Evolutionary conservation across 257 asterid species (phyloP).

Genomic region (Cruciata laevipes): DNA sequence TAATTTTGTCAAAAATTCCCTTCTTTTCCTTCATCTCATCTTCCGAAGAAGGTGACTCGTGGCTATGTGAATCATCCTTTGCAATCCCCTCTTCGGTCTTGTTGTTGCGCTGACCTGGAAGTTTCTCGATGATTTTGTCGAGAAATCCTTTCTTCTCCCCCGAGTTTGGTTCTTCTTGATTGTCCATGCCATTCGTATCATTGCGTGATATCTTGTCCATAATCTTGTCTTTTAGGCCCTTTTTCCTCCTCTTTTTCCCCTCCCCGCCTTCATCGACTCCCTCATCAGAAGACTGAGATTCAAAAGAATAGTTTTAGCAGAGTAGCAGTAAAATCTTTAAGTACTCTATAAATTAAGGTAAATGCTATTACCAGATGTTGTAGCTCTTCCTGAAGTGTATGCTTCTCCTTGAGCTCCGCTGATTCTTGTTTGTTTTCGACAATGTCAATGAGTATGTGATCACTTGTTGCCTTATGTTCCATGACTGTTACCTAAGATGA

Average conservation of each 20-base stretch:
- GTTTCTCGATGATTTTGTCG: slow-evolving; percentile 40
- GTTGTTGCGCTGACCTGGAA: slow-evolving; percentile 36
- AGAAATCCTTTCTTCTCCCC: slow-evolving; percentile 37
- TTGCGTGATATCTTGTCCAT: slow-evolving; percentile 27
- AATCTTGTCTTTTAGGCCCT: slow-evolving; percentile 32
- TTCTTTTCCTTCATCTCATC: slow-evolving; percentile 30
- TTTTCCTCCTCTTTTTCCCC: slow-evolving; percentile 33
- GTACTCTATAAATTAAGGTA: neutral
- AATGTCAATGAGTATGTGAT: slow-evolving; percentile 23
- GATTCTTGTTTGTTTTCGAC: slow-evolving; percentile 31
- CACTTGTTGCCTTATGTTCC: slow-evolving; percentile 23
- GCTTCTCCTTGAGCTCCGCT: slow-evolving; percentile 20
- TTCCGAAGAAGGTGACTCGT: slow-evolving; percentile 24
- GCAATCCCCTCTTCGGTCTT: slow-evolving; percentile 18
- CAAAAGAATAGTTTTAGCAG: neutral
- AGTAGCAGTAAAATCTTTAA: neutral
- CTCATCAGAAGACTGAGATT: slow-evolving; percentile 41
- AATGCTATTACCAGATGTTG: neutral
- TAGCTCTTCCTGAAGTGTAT: slow-evolving; percentile 26
- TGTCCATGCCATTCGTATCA: slow-evolving; percentile 14
- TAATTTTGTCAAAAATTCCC: slow-evolving; percentile 38
- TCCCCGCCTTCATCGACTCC: slow-evolving; percentile 39
- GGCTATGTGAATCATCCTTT: slow-evolving; percentile 5
- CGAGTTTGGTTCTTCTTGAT: slow-evolving; percentile 13
- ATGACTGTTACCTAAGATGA: slow-evolving; percentile 6